Percentiles rank a stretch among this genome's conserved stretches.
These are phyloP conservation scores for Chlorella variabilis DNA, from an alignment of 163 green algal species.

Conservation along the genomic window DNA sequence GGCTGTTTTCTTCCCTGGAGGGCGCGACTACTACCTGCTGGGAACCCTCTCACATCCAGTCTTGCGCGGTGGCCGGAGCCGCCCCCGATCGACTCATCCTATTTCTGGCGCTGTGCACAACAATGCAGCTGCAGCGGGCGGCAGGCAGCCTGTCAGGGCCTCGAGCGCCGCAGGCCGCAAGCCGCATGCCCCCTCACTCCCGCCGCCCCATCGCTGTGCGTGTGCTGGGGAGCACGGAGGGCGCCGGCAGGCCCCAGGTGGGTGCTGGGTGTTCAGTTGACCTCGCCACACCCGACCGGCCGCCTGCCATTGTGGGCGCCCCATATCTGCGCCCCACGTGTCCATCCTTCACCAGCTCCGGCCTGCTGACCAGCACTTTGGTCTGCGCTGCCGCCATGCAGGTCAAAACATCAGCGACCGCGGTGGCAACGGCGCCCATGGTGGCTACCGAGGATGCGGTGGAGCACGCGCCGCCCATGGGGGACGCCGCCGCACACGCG, in stretches of 20 bases:
- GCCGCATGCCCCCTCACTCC: not conserved
- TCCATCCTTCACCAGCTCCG: not conserved
- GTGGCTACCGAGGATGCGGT: no score
- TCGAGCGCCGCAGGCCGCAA: no score
- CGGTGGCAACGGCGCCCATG: not conserved
- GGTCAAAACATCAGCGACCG: not conserved
- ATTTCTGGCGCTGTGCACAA: no score
- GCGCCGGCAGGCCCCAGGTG: not conserved
- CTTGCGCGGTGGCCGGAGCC: no score
- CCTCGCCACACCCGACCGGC: not conserved
- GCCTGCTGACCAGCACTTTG: not conserved
- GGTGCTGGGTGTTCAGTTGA: not conserved
- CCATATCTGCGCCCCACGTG: no score
- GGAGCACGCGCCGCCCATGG: no score
- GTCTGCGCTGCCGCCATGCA: not conserved
- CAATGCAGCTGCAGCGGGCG: not conserved
- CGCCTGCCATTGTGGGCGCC: not conserved
- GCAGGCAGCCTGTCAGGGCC: not conserved
- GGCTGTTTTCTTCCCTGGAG: no score
- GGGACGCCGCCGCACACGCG: not conserved
- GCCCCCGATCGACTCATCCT: no score
- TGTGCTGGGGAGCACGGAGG: not conserved
- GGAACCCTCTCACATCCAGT: no score
- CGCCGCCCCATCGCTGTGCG: not conserved
- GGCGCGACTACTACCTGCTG: no score